Conservation (phyloP, 2,329 filamentous ascomycete genomes). For the Juglanconis oblonga region DNA sequence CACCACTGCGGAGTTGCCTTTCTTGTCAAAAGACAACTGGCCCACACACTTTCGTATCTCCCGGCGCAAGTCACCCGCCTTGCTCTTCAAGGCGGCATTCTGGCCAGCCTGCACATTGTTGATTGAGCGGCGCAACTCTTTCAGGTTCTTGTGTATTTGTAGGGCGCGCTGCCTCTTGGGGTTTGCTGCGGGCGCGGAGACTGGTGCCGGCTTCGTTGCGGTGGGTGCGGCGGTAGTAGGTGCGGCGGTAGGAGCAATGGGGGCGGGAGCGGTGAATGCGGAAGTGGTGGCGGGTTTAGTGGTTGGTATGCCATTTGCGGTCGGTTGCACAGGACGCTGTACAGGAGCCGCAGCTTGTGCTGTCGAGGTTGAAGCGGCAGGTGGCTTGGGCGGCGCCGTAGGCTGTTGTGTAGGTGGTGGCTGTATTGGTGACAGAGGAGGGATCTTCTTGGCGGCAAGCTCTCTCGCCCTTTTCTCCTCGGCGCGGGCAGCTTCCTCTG, state of each 20-base stretch:
- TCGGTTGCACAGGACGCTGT: background rate
- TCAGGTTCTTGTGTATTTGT: conserved; percentile 67
- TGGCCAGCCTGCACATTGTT: conserved; percentile 48
- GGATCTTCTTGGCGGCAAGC: conserved; percentile 7
- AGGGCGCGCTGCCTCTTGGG: conserved; percentile 41
- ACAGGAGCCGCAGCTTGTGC: background rate
- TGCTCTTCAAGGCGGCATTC: conserved; percentile 57
- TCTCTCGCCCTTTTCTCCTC: conserved; percentile 12
- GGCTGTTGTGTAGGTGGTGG: conserved; percentile 6
- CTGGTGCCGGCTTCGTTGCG: background rate
- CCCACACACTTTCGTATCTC: conserved; percentile 70
- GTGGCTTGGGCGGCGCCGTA: conserved; percentile 2
- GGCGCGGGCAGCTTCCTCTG: conserved; percentile 11
- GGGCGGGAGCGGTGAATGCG: background rate
- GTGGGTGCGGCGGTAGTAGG: background rate
- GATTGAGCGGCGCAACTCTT: conserved; percentile 47
- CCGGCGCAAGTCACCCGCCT: conserved; percentile 69
- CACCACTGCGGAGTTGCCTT: conserved; percentile 45
- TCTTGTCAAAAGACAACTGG: conserved; percentile 52
- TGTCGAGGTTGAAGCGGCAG: background rate
- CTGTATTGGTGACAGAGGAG: conserved; percentile 12
- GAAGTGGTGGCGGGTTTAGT: background rate
- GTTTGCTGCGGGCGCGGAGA: conserved; percentile 1
- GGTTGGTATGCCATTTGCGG: conserved; percentile 9
- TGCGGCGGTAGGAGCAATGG: background rate